Evolutionary conservation across 2,329 filamentous ascomycete genomes (phyloP).

Genomic region (Bipolaris bicolor): DNA sequence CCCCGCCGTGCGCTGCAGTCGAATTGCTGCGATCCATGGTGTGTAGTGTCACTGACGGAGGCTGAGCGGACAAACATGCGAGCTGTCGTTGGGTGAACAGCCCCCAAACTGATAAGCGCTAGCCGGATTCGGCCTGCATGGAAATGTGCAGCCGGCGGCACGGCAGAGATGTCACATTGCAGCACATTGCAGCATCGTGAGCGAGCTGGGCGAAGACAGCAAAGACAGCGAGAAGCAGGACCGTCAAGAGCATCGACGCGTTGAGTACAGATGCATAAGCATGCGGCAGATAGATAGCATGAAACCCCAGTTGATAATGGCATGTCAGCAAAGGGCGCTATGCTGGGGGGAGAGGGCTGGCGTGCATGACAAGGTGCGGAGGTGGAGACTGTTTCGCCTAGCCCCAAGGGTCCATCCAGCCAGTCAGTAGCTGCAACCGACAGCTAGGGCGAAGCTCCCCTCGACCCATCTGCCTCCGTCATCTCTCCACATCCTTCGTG

Average conservation of each 20-base stretch:
- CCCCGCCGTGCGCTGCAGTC: not conserved
- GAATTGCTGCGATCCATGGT: conserved; percentile 5
- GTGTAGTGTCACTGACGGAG: not conserved
- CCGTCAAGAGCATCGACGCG: not conserved
- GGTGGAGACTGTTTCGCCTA: conserved; percentile 26
- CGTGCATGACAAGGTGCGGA: conserved; percentile 23
- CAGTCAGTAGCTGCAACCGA: conserved; percentile 8
- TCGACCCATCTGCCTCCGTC: conserved; percentile 2
- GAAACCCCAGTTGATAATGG: not conserved
- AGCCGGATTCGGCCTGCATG: not conserved
- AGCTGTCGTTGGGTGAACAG: not conserved
- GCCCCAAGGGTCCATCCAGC: conserved; percentile 7
- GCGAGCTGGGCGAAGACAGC: not conserved
- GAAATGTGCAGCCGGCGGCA: not conserved
- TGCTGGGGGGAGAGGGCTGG: conserved; percentile 1
- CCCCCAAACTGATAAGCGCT: not conserved
- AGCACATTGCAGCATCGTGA: not conserved
- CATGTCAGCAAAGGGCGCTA: not conserved
- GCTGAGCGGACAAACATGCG: not conserved
- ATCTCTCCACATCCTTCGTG: conserved; percentile 8
- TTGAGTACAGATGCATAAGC: not conserved
- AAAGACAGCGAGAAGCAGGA: not conserved
- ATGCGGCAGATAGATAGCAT: not conserved
- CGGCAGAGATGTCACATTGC: not conserved
- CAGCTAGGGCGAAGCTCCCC: conserved; percentile 21